Conservation (phyloP, 192 early-diverging fungal genomes). For the Entomortierella parvispora region DNA sequence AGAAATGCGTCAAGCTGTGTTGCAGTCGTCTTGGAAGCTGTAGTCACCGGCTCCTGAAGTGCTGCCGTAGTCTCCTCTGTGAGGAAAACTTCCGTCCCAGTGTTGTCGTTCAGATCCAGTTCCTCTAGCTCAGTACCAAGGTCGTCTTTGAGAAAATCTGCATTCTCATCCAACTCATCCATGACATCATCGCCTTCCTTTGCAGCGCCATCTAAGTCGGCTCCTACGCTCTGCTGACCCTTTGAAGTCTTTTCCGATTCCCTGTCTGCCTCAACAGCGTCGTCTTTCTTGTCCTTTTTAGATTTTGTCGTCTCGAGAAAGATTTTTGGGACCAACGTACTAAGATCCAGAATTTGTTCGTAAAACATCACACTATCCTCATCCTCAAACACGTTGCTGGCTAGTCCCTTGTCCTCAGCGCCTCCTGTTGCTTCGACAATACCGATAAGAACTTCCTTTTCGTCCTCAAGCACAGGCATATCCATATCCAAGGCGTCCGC, state of each 20-base stretch:
- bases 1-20: slow-evolving; percentile 75
- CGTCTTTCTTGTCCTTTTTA: slow-evolving; percentile 54
- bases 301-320: slow-evolving; percentile 72
- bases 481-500: slow-evolving; percentile 78
- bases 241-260: slow-evolving; percentile 56
- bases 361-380: slow-evolving; percentile 94
- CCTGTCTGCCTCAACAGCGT: slow-evolving; percentile 16
- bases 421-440: slow-evolving; percentile 27
- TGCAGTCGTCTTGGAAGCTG: slow-evolving; percentile 40
- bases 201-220: slow-evolving; percentile 20
- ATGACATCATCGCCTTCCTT: slow-evolving; percentile 20
- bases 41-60: slow-evolving; percentile 9
- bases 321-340: slow-evolving; percentile 82
- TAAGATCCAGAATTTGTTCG: slow-evolving; percentile 84
- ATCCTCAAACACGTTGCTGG: slow-evolving; percentile 87
- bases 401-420: slow-evolving; percentile 45
- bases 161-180: slow-evolving; percentile 35
- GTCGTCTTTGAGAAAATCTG: slow-evolving; percentile 28
- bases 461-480: slow-evolving; percentile 83
- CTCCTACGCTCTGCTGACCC: slow-evolving; percentile 20
- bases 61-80: slow-evolving; percentile 26
- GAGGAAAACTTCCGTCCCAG: slow-evolving; percentile 38
- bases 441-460: slow-evolving; percentile 58
- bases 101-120: slow-evolving; percentile 21
- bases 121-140: slow-evolving; percentile 42